Evolutionary conservation across 2,329 filamentous ascomycete genomes (phyloP).

Genomic region (Knufia petricola): DNA sequence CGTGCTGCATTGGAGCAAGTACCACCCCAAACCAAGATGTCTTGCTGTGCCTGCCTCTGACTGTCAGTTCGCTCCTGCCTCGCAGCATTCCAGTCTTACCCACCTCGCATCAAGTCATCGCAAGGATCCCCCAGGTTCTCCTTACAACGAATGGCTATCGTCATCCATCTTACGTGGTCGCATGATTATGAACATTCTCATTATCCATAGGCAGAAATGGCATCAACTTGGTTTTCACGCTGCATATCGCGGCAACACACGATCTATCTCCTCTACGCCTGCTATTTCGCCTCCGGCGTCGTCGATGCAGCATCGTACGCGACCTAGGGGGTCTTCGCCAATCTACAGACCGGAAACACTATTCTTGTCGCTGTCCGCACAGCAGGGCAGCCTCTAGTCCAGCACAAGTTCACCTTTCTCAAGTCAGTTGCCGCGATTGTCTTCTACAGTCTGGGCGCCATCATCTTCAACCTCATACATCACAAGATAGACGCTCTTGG

Average conservation of each 20-base stretch:
- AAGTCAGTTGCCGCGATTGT: conserved; percentile 33
- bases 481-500: background rate
- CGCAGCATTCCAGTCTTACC: no score
- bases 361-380: conserved; percentile 34
- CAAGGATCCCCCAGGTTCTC: no score
- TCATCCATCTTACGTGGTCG: no score
- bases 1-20: no score
- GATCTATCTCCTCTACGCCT: conserved; percentile 6
- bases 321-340: conserved; percentile 37
- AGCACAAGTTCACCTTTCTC: conserved; percentile 32
- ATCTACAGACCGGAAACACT: conserved; percentile 39
- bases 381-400: conserved; percentile 28
- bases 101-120: no score
- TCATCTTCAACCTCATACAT: conserved; percentile 27
- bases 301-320: conserved; percentile 37
- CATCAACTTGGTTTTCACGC: background rate
- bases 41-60: background rate
- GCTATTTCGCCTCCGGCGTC: conserved; percentile 33
- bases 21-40: no score
- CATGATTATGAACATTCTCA: background rate
- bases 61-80: background rate
- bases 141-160: no score
- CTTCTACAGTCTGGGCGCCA: conserved; percentile 29
- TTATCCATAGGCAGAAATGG: background rate
- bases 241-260: background rate